Evolutionary conservation across 164 flowering plant species (phyloP).

Genomic region (Protea cynaroides): DNA sequence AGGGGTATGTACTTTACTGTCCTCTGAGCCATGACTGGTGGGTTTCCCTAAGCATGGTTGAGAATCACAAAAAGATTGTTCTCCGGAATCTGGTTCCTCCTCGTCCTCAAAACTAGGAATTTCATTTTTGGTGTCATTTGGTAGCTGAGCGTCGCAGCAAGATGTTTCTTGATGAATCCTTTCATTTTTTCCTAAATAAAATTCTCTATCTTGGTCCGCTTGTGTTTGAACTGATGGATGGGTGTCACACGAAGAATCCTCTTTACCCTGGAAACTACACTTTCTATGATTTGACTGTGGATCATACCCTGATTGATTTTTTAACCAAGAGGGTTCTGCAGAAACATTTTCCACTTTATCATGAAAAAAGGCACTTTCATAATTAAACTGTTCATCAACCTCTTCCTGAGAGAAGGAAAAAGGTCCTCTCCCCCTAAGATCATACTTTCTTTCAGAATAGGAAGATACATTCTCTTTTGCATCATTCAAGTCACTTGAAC

Average conservation of each 20-base stretch:
- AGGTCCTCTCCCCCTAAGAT: background rate
- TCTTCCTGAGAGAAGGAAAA: background rate
- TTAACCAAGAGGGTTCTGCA: slow-evolving; percentile 13
- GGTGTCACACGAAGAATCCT: background rate
- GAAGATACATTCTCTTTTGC: slow-evolving; percentile 13
- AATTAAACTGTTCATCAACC: background rate
- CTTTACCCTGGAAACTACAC: slow-evolving; percentile 9
- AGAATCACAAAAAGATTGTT: background rate
- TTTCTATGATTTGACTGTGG: background rate
- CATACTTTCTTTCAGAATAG: slow-evolving; percentile 1
- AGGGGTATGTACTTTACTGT: background rate
- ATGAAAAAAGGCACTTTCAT: slow-evolving; percentile 3
- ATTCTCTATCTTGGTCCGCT: slow-evolving; percentile 1
- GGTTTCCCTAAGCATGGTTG: background rate
- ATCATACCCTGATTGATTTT: background rate
- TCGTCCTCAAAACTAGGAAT: slow-evolving; percentile 4
- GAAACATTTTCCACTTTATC: slow-evolving; percentile 4
- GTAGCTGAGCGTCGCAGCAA: background rate
- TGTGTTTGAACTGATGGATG: slow-evolving; percentile 3
- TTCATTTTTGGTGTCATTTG: slow-evolving; percentile 7
- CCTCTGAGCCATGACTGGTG: background rate
- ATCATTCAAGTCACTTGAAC: slow-evolving; percentile 17
- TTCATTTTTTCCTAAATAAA: slow-evolving; percentile 7
- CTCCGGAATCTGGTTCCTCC: slow-evolving; percentile 2
- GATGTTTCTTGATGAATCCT: slow-evolving; percentile 6